Evolutionary conservation across 768 basidiomycete species (phyloP).

Genomic region (Neoboletus magnificus): DNA sequence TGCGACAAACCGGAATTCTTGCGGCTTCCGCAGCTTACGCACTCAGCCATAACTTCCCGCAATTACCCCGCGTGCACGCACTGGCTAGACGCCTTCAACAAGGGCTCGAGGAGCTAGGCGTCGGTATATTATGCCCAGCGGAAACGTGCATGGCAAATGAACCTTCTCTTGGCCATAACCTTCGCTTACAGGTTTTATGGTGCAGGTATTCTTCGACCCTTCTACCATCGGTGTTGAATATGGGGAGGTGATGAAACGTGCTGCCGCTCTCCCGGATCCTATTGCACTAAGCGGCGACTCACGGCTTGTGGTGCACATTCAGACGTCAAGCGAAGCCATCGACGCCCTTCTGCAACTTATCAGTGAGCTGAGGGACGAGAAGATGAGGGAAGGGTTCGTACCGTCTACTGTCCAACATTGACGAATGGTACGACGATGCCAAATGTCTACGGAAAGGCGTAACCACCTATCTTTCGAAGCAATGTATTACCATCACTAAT

Average conservation of each 20-base stretch:
- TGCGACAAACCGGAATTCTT: conserved; percentile 89
- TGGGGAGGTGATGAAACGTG: conserved; percentile 63
- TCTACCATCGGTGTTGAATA: conserved; percentile 65
- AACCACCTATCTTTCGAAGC: background rate
- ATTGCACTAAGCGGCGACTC: conserved; percentile 64
- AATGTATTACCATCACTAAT: too few species aligned
- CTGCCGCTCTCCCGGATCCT: conserved; percentile 61
- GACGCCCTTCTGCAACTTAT: conserved; percentile 74
- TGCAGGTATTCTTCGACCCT: conserved; percentile 80
- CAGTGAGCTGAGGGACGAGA: conserved; percentile 61
- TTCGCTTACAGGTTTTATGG: background rate
- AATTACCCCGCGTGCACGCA: conserved; percentile 68
- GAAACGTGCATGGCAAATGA: conserved; percentile 90
- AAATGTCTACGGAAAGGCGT: conserved; percentile 8
- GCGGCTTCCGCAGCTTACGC: conserved; percentile 85
- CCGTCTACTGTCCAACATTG: background rate
- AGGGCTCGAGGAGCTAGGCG: conserved; percentile 72
- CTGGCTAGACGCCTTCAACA: conserved; percentile 68
- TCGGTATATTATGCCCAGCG: conserved; percentile 62
- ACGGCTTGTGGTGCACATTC: conserved; percentile 87
- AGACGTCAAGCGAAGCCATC: conserved; percentile 75
- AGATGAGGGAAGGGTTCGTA: conserved; percentile 50
- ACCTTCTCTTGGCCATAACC: background rate
- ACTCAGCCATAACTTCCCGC: conserved; percentile 77
- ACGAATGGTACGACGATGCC: background rate